These are phyloP conservation scores for Kodamaea fungicola DNA, from an alignment of 1,139 yeast species.

Conservation along the genomic window DNA sequence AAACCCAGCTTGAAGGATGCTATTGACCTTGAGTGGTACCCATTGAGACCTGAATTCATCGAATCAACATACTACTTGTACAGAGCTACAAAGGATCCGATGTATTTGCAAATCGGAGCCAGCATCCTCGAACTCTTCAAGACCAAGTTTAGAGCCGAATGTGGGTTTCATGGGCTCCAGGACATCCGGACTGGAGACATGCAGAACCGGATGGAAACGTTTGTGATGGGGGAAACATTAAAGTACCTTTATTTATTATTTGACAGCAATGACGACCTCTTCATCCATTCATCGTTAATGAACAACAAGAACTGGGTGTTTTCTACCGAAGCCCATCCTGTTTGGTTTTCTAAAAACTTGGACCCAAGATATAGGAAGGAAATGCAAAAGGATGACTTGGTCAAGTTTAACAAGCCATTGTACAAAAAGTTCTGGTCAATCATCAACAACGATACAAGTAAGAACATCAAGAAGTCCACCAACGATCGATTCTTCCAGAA, in stretches of 20 bases:
- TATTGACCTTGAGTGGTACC: slow-evolving; percentile 80
- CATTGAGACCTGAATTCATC: slow-evolving; percentile 84
- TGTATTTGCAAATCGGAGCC: slow-evolving; percentile 73
- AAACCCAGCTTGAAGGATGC: slow-evolving; percentile 19
- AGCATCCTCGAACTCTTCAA: slow-evolving; percentile 55
- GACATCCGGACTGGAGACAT: slow-evolving; percentile 59
- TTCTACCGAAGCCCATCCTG: slow-evolving; percentile 92
- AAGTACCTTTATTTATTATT: slow-evolving; percentile 81
- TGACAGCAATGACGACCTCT: slow-evolving; percentile 60
- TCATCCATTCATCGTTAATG: slow-evolving; percentile 34
- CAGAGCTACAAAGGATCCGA: slow-evolving; percentile 82
- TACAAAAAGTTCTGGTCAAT: slow-evolving; percentile 9
- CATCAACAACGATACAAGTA: slow-evolving; percentile 6
- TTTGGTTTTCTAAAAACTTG: slow-evolving; percentile 54
- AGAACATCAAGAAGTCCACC: slow-evolving; percentile 4
- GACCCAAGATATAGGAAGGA: slow-evolving; percentile 6
- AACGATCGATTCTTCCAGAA: slow-evolving; percentile 15
- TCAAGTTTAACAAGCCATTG: slow-evolving; percentile 9
- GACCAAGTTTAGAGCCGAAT: slow-evolving; percentile 49
- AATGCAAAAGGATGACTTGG: slow-evolving; percentile 5
- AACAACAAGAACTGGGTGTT: slow-evolving; percentile 59
- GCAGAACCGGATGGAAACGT: slow-evolving; percentile 88
- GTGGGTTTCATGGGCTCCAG: slow-evolving; percentile 83
- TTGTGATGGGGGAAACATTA: slow-evolving; percentile 81
- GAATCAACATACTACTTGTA: slow-evolving; percentile 85